phyloP scores from a whole-genome alignment of 192 early-diverging fungal species.

The Diversispora epigaea region DNA sequence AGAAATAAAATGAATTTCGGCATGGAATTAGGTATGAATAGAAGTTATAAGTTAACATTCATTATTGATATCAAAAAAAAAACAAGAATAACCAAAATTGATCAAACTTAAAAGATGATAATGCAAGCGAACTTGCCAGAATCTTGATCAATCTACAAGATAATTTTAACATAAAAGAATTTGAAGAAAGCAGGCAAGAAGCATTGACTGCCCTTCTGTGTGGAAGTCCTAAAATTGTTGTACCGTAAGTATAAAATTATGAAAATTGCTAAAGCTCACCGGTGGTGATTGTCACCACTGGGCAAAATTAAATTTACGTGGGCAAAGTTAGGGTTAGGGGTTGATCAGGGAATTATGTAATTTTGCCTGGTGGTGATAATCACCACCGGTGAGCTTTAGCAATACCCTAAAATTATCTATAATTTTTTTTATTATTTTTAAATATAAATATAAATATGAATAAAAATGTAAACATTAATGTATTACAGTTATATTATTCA shows the following conservation, averaged over 20 bases:
- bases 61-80: background rate
- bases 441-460: no score
- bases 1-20: constrained; percentile 17
- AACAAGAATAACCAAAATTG: background rate
- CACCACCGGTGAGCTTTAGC: no score
- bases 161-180: constrained; percentile 15
- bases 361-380: no score
- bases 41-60: background rate
- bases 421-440: background rate
- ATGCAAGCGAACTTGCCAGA: constrained; percentile 21
- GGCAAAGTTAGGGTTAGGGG: no score
- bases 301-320: no score
- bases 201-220: constrained; percentile 21
- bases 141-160: constrained; percentile 5
- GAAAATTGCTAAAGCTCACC: no score
- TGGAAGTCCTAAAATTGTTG: constrained; percentile 23
- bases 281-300: no score
- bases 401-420: background rate
- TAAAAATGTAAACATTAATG: background rate
- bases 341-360: no score
- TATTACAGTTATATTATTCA: constrained; percentile 17
- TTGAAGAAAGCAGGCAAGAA: constrained; percentile 26
- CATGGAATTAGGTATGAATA: constrained; percentile 20
- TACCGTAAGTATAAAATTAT: constrained; percentile 17
- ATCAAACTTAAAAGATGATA: constrained; percentile 8